Conservation (phyloP, 1,284 basidiomycete species). For the Moniliella sp. region DNA sequence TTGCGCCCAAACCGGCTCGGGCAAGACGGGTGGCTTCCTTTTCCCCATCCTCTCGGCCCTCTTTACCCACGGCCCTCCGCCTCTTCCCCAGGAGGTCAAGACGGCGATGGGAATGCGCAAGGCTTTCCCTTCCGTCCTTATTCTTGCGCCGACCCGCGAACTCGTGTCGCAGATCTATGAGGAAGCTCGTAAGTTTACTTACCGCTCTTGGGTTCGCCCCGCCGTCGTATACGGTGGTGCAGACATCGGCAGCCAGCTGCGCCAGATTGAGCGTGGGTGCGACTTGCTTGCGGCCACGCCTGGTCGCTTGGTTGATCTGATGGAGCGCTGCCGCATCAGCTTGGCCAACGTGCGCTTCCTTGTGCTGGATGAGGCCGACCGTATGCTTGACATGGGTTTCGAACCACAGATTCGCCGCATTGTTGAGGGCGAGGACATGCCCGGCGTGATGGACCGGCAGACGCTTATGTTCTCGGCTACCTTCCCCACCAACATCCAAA, state of each 20-base stretch:
- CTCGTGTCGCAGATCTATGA: conserved; percentile 98
- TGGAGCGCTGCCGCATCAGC: conserved; percentile 89
- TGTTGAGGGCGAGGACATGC: conserved; percentile 96
- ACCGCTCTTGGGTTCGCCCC: conserved; percentile 95
- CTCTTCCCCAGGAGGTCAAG: conserved; percentile 43
- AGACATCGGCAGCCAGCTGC: conserved; percentile 83
- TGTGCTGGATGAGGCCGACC: conserved; percentile 95
- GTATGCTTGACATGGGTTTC: conserved; percentile 99
- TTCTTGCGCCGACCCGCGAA: conserved; percentile 91
- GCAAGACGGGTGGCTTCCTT: conserved; percentile 94
- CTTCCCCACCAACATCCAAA: conserved; percentile 95
- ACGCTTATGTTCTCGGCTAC: conserved; percentile 99
- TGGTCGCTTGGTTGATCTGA: conserved; percentile 88
- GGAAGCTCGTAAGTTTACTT: conserved; percentile 94
- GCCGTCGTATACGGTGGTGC: conserved; percentile 98
- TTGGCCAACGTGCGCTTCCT: conserved; percentile 90
- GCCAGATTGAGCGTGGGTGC: conserved; percentile 82
- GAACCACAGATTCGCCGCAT: conserved; percentile 97
- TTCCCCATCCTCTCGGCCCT: conserved; percentile 95
- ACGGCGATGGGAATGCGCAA: conserved; percentile 52
- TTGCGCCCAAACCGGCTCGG: conserved; percentile 97
- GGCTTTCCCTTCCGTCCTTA: conserved; percentile 81
- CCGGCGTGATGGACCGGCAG: conserved; percentile 68
- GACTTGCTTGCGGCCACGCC: conserved; percentile 90
- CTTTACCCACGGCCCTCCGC: conserved; percentile 58